Conservation (phyloP, 2,329 filamentous ascomycete species). For the Penicillium vulpinum region DNA sequence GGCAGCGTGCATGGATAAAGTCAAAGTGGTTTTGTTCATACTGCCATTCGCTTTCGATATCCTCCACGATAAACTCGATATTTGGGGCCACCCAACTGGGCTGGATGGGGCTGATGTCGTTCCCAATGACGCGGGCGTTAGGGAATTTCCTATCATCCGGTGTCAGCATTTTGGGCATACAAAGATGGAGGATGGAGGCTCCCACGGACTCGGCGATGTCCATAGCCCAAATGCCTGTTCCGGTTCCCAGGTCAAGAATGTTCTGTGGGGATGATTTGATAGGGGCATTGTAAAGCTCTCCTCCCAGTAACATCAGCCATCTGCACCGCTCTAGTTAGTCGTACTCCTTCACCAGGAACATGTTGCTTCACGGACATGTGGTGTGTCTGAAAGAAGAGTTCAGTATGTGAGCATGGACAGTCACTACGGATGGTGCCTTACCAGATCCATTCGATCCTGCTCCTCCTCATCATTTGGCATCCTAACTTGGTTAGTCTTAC, state of each 20-base stretch:
- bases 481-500: conserved; percentile 12
- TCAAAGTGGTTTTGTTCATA: conserved; percentile 30
- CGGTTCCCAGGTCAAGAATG: conserved; percentile 45
- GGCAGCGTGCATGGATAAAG: conserved; percentile 33
- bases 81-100: conserved; percentile 36
- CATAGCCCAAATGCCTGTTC: conserved; percentile 47
- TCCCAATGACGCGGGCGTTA: conserved; percentile 37
- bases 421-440: conserved; percentile 8
- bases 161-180: neutral
- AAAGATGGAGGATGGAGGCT: neutral
- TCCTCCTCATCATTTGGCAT: conserved; percentile 40
- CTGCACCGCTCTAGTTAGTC: conserved; percentile 23
- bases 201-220: conserved; percentile 39
- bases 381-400: conserved; percentile 17
- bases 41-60: conserved; percentile 32
- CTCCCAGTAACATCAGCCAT: conserved; percentile 26
- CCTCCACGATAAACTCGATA: conserved; percentile 34
- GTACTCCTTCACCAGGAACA: neutral
- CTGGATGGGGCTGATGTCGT: conserved; percentile 44
- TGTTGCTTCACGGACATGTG: conserved; percentile 15
- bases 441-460: conserved; percentile 33
- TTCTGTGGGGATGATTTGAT: conserved; percentile 22
- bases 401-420: neutral
- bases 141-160: conserved; percentile 29
- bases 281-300: conserved; percentile 26